Percentiles rank a stretch among this genome's conserved stretches.
phyloP scores from a whole-genome alignment of 192 early-diverging fungal species.

The Linnemannia schmuckeri region DNA sequence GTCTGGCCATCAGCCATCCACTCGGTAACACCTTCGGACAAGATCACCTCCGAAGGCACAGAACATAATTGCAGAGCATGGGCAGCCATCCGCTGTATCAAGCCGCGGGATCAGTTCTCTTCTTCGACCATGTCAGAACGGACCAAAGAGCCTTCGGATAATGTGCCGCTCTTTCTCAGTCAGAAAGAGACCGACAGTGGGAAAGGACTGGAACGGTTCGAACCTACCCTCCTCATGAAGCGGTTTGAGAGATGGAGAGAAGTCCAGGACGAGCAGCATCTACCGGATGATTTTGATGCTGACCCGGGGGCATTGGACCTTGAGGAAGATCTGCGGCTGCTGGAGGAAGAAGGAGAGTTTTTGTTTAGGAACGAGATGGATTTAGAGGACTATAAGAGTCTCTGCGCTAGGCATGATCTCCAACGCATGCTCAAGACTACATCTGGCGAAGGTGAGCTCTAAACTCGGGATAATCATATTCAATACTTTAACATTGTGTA shows the following conservation, averaged over 20 bases:
- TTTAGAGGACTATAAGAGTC: neutral
- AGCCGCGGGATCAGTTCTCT: neutral
- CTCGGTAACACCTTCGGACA: neutral
- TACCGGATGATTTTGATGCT: neutral
- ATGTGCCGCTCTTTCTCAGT: slow-evolving; percentile 20
- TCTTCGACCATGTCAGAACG: neutral
- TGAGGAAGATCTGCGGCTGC: neutral
- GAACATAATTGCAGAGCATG: neutral
- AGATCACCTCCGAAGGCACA: neutral
- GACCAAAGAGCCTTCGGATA: neutral
- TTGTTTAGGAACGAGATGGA: neutral
- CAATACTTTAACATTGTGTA: neutral
- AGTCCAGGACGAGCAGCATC: neutral
- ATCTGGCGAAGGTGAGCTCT: neutral
- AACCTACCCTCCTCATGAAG: slow-evolving; percentile 10
- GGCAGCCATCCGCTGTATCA: neutral
- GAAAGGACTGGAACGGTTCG: neutral
- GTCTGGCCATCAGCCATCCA: neutral
- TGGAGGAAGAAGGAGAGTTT: slow-evolving; percentile 17
- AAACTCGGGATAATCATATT: neutral
- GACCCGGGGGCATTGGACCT: neutral
- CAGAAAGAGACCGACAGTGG: too few species aligned
- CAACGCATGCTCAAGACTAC: neutral
- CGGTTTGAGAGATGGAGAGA: slow-evolving; percentile 12
- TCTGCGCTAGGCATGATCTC: neutral